Evolutionary conservation across 495 filamentous ascomycete species (phyloP), one percentile per base, ranked within the genome.

Genomic region (Parathielavia appendiculata): DNA sequence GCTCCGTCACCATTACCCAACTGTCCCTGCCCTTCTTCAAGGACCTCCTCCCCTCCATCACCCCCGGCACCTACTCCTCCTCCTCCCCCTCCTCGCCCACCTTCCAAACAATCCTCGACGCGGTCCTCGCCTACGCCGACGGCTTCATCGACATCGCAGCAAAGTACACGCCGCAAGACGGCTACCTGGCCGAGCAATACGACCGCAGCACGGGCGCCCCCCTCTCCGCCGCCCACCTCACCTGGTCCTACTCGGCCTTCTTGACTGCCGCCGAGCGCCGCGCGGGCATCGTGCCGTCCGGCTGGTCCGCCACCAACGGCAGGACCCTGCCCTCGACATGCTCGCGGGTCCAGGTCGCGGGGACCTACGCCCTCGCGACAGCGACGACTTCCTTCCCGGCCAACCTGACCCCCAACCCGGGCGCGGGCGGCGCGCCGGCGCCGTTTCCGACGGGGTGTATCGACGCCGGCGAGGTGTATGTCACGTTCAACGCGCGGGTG

Each of bases 161-260:
- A 40, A 61, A 77, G 61, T 82, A 76, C 71, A 78, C 66, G 32
- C 71, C 49, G 32, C 45, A 73, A 20, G 77, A 79, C 57, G 86
- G 86, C 19, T 76, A 78, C 8, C 57, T 88, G 13, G 68, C 80
- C 12, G 86, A 89, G 67, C 85, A 89, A 62, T 87, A 75, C 60
- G 72, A 78, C 65, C 78, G 76, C 56, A 64, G 70, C 44, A 70
- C 67, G 51, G 85, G 85, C 44, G 51, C 59, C 0, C 78, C 77
- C 11, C 58, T 82, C n/a, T 83, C 81, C 0, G 86, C 85, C 10
- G 57, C 72, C 12, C 75, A 87, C 63, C 72, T 89, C 16, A 88
- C 86, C 16, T 89, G 86, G 86, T 87, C 81, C 13, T 86, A 83
- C 64, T 81, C 82, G 4, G 71, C 83, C n/a, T 85, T 86, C 71